Base-by-base conservation (phyloP, 1,284 basidiomycete genomes). In the Phylloboletellus chloephorus region DNA sequence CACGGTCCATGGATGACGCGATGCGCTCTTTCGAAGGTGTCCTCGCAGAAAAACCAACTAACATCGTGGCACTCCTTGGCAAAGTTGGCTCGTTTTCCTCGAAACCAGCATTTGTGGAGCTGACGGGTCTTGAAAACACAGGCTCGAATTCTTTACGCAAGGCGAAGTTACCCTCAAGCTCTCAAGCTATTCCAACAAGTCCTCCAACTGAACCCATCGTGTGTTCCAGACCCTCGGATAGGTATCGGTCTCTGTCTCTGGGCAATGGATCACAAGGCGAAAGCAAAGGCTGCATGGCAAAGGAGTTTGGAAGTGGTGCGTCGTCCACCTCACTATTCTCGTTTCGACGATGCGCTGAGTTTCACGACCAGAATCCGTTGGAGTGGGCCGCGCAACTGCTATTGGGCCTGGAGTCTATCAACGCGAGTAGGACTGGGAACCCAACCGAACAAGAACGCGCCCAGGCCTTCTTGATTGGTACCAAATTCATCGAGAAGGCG, bases 221-320 rank as follows among this genome's bases (percentile, higher is more conserved):
- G 86, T 63, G 67, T 74, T 16, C 94, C 93, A 0, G 93, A 97
- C 61, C 93, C 93, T 21, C 76, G 93, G 11, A 87, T 96, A 50
- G 93, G 93, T 12, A 89, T 97, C 26, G 94, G 94, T 7, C 67
- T 96, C 7, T 95, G 93, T 63, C 72, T 91, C 13, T 96, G 88
- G 87, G 77, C 85, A 8, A 71, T 95, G 64, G 86, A 86, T 41
- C 79, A 93, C 53, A 82, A 81, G 45, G 69, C 71, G 3, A 82
- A 82, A 50, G 93, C 93, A 0, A 79, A 79, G 48, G 75, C 75
- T 21, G 93, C 92, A 0, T 97, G 94, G 93, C 75, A 90, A 53
- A 74, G 92, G 31, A 86, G 86, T 50, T 60, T 88, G 41, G 84
- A 87, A 63, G 76, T 91, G 51, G 89, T 89, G 46, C 47, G 85